A percentile compares a stretch with the other conserved stretches of the same genome.
Conservation (phyloP, 2,329 filamentous ascomycete species). For the Madurella fahalii region DNA sequence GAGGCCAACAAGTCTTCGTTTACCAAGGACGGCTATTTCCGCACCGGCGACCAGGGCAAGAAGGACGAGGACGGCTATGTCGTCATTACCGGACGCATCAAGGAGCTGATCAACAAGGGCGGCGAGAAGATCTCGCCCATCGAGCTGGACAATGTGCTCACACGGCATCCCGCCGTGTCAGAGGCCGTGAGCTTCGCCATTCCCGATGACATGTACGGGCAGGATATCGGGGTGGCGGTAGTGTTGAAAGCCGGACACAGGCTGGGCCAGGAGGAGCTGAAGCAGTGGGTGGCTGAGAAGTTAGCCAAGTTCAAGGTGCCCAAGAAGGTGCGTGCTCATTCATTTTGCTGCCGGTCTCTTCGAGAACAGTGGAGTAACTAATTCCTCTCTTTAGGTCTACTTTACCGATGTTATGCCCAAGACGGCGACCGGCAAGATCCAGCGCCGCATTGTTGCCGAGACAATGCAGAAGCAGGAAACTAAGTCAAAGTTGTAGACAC, state of each 20-base stretch:
- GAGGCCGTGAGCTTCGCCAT: slow-evolving; percentile 84
- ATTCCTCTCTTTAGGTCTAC: slow-evolving; percentile 49
- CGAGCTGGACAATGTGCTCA: slow-evolving; percentile 77
- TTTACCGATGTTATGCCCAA: slow-evolving; percentile 84
- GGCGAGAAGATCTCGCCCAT: slow-evolving; percentile 89
- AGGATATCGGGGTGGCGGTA: slow-evolving; percentile 74
- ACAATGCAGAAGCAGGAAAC: slow-evolving; percentile 69
- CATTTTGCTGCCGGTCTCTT: background rate
- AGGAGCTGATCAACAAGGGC: slow-evolving; percentile 88
- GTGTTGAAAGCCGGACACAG: slow-evolving; percentile 64
- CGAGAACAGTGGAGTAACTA: slow-evolving; percentile 35
- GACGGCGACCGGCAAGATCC: slow-evolving; percentile 88
- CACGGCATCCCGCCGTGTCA: slow-evolving; percentile 65
- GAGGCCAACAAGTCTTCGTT: slow-evolving; percentile 71
- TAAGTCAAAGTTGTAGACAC: slow-evolving; percentile 50
- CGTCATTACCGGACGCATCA: slow-evolving; percentile 85
- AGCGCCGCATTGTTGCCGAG: slow-evolving; percentile 80
- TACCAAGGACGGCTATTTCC: slow-evolving; percentile 74
- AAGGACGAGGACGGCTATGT: slow-evolving; percentile 77
- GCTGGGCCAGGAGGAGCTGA: slow-evolving; percentile 57
- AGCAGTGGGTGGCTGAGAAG: slow-evolving; percentile 63
- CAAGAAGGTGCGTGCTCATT: slow-evolving; percentile 59
- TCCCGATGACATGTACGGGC: slow-evolving; percentile 76
- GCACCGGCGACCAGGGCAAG: slow-evolving; percentile 83
- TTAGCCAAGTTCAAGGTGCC: slow-evolving; percentile 82